A percentile compares a stretch with the other conserved stretches of the same genome.
Evolutionary conservation across 2,329 filamentous ascomycete genomes (phyloP).

Genomic region (Aureobasidium subglaciale): DNA sequence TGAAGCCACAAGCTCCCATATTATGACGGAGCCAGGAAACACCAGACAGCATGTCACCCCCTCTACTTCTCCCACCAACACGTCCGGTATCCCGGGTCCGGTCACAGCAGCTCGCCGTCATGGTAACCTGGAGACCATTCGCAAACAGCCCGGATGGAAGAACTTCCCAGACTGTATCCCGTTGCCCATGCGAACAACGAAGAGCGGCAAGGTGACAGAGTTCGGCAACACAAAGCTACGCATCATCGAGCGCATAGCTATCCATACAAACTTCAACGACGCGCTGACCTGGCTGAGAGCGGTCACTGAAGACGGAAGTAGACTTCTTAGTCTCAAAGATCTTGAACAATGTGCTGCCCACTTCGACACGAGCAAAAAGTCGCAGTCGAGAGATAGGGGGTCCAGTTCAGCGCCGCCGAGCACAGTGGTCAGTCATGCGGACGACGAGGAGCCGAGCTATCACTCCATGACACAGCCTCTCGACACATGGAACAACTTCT

Average conservation of each 20-base stretch:
- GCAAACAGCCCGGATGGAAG: constrained; percentile 3
- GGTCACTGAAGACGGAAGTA: not conserved
- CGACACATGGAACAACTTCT: not conserved
- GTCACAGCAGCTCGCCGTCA: constrained; percentile 7
- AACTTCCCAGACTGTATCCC: not conserved
- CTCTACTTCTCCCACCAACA: not conserved
- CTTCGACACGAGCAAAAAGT: not conserved
- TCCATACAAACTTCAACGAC: not conserved
- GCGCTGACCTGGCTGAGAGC: not conserved
- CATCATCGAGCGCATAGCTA: constrained; percentile 8
- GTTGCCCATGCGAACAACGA: constrained; percentile 1
- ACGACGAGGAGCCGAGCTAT: not conserved
- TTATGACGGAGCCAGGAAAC: not conserved
- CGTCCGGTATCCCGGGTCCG: not conserved
- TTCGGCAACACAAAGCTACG: constrained; percentile 13
- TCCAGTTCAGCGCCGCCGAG: not conserved
- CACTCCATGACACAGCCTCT: not conserved
- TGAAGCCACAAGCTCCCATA: too few relatives aligned
- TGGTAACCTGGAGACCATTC: not conserved
- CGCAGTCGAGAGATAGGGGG: not conserved
- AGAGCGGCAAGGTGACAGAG: constrained; percentile 9
- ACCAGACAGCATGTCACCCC: too few relatives aligned
- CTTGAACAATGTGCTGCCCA: not conserved
- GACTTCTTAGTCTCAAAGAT: constrained; percentile 1
- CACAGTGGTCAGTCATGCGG: not conserved